Percentiles rank a stretch among this genome's conserved stretches.
Conservation (phyloP, 1,139 yeast species). For the Hyphopichia pseudoburtonii region DNA sequence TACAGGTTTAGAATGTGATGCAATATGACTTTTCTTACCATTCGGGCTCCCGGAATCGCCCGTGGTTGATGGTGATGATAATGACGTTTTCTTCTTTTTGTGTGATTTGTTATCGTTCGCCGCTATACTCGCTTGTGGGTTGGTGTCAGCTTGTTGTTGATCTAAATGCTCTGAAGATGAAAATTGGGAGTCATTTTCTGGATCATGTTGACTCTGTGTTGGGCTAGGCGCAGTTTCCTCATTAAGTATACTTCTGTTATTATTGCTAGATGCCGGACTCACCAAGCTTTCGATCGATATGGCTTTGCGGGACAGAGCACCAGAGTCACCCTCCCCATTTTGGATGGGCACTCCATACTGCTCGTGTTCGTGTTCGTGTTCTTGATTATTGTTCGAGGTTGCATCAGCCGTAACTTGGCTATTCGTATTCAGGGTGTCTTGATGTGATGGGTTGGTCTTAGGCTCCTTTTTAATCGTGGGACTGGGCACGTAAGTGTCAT, state of each 20-base stretch:
- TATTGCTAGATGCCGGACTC: constrained; percentile 8
- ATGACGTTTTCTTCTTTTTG: constrained; percentile 5
- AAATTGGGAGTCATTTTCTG: constrained; percentile 12
- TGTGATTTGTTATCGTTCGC: background rate
- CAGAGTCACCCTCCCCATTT: background rate
- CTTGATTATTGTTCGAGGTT: background rate
- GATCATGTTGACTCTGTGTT: constrained; percentile 9
- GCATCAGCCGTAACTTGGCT: too few species aligned
- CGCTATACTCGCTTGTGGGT: constrained; percentile 5
- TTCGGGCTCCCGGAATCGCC: constrained; percentile 7
- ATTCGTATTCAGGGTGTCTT: too few species aligned
- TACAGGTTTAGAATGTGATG: constrained; percentile 18
- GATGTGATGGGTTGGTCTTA: constrained; percentile 1
- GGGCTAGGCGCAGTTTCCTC: constrained; percentile 3
- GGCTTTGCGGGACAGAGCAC: constrained; percentile 10
- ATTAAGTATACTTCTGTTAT: constrained; percentile 6
- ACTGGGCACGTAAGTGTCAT: constrained; percentile 21
- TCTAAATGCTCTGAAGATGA: constrained; percentile 15
- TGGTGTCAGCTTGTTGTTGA: background rate
- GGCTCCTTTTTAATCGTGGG: constrained; percentile 3
- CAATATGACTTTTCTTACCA: constrained; percentile 1
- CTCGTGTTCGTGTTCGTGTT: background rate
- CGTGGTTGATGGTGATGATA: constrained; percentile 3
- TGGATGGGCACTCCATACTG: background rate
- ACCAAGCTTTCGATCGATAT: constrained; percentile 17